Percentiles rank a stretch among this genome's conserved stretches.
Conservation (phyloP, 306 rosid genomes). For the Castanea sativa region DNA sequence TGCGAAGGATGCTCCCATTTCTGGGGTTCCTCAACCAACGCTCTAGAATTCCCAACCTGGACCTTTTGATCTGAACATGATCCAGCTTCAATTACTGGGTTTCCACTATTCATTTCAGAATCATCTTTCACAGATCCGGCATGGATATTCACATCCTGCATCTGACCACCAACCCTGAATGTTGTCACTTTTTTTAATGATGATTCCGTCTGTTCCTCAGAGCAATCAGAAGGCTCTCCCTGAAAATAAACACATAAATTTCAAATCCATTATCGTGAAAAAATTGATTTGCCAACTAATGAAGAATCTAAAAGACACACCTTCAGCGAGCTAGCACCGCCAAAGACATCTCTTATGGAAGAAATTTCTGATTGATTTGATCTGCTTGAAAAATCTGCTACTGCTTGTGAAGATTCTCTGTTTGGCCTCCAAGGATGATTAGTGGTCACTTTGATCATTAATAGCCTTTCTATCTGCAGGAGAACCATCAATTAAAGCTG, state of each 20-base stretch:
- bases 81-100: background rate
- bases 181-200: constrained; percentile 1
- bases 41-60: background rate
- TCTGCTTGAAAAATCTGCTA: constrained; percentile 5
- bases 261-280: constrained; percentile 1
- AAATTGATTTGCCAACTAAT: background rate
- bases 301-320: background rate
- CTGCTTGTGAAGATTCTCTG: background rate
- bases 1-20: background rate
- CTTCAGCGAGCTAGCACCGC: background rate
- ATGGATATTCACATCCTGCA: background rate
- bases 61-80: constrained; percentile 1
- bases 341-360: constrained; percentile 8
- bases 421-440: constrained; percentile 1
- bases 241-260: constrained; percentile 9
- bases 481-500: too few species aligned
- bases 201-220: constrained; percentile 9
- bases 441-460: background rate
- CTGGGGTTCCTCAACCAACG: background rate
- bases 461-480: background rate
- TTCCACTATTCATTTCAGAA: constrained; percentile 12
- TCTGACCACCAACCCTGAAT: constrained; percentile 1
- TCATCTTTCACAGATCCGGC: background rate
- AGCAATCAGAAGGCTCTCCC: constrained; percentile 7
- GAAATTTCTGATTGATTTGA: constrained; percentile 13